Conservation (phyloP, 2,329 filamentous ascomycete species). For the Verticillium klebahnii region DNA sequence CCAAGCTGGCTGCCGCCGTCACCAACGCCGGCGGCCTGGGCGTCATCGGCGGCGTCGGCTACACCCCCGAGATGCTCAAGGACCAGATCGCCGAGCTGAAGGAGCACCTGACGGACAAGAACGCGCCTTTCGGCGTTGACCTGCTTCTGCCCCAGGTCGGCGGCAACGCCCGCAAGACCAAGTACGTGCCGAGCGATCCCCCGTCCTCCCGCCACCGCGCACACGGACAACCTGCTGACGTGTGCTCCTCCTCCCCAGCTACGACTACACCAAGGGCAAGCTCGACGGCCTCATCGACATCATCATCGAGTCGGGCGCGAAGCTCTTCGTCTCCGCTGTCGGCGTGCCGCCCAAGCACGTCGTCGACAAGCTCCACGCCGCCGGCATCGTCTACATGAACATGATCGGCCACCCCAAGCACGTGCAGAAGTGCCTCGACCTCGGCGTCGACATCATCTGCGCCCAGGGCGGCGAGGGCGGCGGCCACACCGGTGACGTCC, state of each 20-base stretch:
- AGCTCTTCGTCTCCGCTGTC: constrained; percentile 94
- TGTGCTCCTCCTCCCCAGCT: constrained; percentile 50
- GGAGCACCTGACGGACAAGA: constrained; percentile 81
- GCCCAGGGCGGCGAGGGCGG: constrained; percentile 97
- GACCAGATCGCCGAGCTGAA: constrained; percentile 96
- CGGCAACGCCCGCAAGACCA: constrained; percentile 90
- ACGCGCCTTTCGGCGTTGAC: constrained; percentile 91
- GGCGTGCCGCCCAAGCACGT: constrained; percentile 86
- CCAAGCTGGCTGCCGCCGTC: constrained; percentile 92
- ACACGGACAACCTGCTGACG: constrained; percentile 3
- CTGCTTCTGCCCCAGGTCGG: constrained; percentile 91
- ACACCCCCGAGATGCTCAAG: constrained; percentile 94
- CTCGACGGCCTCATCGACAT: constrained; percentile 85
- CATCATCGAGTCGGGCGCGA: constrained; percentile 86
- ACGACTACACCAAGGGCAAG: constrained; percentile 99
- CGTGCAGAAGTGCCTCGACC: constrained; percentile 89
- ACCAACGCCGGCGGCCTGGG: constrained; percentile 95
- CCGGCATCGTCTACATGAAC: constrained; percentile 96
- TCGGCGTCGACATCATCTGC: constrained; percentile 94
- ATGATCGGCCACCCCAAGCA: constrained; percentile 99
- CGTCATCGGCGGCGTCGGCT: constrained; percentile 92
- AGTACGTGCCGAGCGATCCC: constrained; percentile 41
- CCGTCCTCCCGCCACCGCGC: neutral
- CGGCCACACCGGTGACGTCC: constrained; percentile 91
- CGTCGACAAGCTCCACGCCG: constrained; percentile 83